These are phyloP conservation scores for Phyllosticta paracitricarpa DNA, from an alignment of 2,329 filamentous ascomycete genomes.

Conservation along the genomic window DNA sequence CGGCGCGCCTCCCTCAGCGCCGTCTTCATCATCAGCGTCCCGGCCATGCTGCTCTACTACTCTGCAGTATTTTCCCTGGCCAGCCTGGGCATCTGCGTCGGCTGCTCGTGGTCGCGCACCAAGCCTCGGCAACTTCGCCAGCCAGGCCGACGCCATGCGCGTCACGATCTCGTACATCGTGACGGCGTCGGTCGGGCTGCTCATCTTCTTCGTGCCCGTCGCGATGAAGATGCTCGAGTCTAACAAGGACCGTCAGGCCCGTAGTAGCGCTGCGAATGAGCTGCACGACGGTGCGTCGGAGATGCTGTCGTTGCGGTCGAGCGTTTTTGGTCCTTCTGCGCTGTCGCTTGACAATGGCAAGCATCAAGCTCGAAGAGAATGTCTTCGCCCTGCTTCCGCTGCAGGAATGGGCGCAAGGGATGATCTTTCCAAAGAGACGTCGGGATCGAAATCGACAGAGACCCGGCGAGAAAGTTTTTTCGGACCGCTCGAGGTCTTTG, in stretches of 20 bases:
- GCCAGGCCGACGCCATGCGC: not conserved
- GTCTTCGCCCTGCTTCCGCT: not conserved
- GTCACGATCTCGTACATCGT: not conserved
- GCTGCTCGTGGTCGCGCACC: not conserved
- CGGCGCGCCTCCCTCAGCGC: constrained; percentile 5
- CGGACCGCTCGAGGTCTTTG: not conserved
- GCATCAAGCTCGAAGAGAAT: not conserved
- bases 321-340: not conserved
- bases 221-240: not conserved
- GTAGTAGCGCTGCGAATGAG: not conserved
- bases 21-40: constrained; percentile 12
- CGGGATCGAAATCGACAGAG: not conserved
- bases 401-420: not conserved
- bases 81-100: constrained; percentile 13
- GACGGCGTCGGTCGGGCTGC: not conserved
- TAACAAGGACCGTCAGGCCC: not conserved
- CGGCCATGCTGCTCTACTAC: constrained; percentile 11
- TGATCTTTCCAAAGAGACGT: not conserved
- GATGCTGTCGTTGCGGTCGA: not conserved
- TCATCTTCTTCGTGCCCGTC: not conserved
- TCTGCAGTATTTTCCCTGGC: constrained; percentile 10
- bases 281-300: not conserved
- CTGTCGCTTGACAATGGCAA: not conserved
- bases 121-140: not conserved
- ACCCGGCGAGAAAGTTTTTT: not conserved